Conservation (phyloP, 768 basidiomycete genomes). For the Pisolithus orientalis region DNA sequence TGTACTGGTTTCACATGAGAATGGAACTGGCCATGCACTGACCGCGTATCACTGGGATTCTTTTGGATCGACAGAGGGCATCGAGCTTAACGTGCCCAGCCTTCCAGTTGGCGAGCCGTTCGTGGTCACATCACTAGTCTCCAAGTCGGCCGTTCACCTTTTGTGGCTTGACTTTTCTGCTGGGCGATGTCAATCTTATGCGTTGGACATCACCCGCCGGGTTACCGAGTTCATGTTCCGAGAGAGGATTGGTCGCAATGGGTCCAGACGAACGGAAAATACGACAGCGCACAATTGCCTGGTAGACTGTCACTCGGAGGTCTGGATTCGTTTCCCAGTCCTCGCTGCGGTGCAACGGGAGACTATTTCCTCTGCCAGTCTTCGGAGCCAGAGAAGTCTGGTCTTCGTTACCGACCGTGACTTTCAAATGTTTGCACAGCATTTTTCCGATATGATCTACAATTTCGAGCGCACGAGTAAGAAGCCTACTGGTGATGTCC, state of each 20-base stretch:
- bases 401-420: conserved; percentile 34
- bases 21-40: conserved; percentile 13
- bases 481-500: conserved; percentile 40
- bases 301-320: conserved; percentile 44
- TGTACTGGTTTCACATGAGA: conserved; percentile 27
- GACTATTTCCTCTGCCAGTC: conserved; percentile 27
- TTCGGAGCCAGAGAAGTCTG: conserved; percentile 26
- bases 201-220: conserved; percentile 44
- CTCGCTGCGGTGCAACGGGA: conserved; percentile 39
- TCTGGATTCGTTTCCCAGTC: conserved; percentile 53
- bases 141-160: conserved; percentile 34
- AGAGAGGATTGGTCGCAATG: conserved; percentile 27
- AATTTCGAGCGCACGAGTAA: conserved; percentile 39
- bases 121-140: conserved; percentile 38
- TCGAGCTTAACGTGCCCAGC: conserved; percentile 25
- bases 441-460: conserved; percentile 37
- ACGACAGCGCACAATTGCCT: conserved; percentile 37
- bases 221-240: conserved; percentile 48
- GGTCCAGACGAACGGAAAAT: conserved; percentile 1
- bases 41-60: conserved; percentile 46
- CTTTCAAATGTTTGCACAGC: conserved; percentile 25
- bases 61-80: conserved; percentile 43
- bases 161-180: conserved; percentile 30
- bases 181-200: conserved; percentile 32
- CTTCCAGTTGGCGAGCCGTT: conserved; percentile 16